These are phyloP conservation scores for Fusarium paranaense DNA, from an alignment of 2,329 filamentous ascomycete genomes.

Conservation along the genomic window DNA sequence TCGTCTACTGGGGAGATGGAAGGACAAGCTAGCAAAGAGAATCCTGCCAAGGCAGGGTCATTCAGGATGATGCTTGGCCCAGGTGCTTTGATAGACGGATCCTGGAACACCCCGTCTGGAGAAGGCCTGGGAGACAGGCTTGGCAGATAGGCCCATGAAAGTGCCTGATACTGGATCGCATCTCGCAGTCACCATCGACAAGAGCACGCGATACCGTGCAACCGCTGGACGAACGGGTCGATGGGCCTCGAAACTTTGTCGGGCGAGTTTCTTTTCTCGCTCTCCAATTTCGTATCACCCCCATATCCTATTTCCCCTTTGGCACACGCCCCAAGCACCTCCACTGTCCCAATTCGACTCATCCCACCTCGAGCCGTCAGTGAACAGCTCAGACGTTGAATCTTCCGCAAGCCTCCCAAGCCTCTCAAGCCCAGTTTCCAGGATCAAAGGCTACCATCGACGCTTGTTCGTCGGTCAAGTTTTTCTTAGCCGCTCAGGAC, in stretches of 20 bases:
- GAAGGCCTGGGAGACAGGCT: conserved; percentile 17
- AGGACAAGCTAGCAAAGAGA: background rate
- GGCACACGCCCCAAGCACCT: conserved; percentile 7
- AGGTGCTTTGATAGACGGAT: background rate
- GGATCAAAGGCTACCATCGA: conserved; percentile 8
- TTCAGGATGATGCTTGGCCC: conserved; percentile 1
- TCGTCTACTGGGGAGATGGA: background rate
- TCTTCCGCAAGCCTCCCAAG: conserved; percentile 30
- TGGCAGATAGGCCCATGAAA: conserved; percentile 11
- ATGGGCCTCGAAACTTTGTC: background rate
- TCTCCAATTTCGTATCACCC: background rate
- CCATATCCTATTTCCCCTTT: background rate
- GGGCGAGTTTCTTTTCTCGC: conserved; percentile 10
- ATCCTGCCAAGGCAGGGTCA: background rate
- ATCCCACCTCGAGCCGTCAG: background rate
- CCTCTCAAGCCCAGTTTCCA: conserved; percentile 10
- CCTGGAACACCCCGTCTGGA: conserved; percentile 3
- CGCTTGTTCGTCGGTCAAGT: conserved; percentile 8
- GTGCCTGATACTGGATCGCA: background rate
- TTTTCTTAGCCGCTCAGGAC: conserved; percentile 12
- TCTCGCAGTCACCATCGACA: background rate
- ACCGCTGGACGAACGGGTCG: background rate
- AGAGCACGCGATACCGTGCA: background rate
- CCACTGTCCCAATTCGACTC: conserved; percentile 2
- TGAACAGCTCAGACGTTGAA: conserved; percentile 8